These are phyloP conservation scores for Aspergillus puulaauensis DNA, from an alignment of 2,329 filamentous ascomycete species.

Conservation along the genomic window DNA sequence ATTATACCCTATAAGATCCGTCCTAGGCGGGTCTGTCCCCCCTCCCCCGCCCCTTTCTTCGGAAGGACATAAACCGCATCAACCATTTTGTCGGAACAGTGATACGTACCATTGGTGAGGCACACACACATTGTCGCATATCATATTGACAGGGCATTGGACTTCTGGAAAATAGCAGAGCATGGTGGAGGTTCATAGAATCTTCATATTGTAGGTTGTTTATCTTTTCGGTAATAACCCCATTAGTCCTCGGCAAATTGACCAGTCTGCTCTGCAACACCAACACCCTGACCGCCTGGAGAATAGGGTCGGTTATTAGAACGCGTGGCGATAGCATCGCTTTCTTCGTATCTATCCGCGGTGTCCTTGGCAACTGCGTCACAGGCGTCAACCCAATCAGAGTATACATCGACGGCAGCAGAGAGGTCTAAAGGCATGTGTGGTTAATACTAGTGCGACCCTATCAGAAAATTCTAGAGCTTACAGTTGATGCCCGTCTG, in stretches of 20 bases:
- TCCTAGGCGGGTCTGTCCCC: too few species aligned
- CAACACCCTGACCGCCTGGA: constrained; percentile 17
- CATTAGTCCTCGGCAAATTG: constrained; percentile 31
- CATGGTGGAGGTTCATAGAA: not conserved
- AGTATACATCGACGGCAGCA: constrained; percentile 90
- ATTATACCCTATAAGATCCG: constrained; percentile 76
- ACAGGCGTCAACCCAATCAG: constrained; percentile 97
- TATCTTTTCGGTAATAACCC: constrained; percentile 17
- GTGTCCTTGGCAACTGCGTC: constrained; percentile 68
- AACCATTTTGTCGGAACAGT: too few species aligned
- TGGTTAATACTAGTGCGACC: not conserved
- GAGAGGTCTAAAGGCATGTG: constrained; percentile 67
- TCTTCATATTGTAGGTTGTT: constrained; percentile 10
- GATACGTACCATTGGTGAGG: too few species aligned
- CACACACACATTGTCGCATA: not conserved
- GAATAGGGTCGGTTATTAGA: constrained; percentile 18
- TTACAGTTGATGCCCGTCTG: constrained; percentile 90
- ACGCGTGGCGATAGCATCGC: constrained; percentile 16
- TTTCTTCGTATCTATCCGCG: constrained; percentile 37
- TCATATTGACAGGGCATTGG: not conserved
- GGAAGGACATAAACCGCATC: too few species aligned
- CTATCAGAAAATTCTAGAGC: constrained; percentile 23
- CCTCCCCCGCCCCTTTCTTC: too few species aligned
- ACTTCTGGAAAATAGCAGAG: not conserved
- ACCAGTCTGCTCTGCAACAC: constrained; percentile 19